Evolutionary conservation across 176 grass and related monocot genomes (phyloP).

Genomic region (Chrysopogon serrulatus): DNA sequence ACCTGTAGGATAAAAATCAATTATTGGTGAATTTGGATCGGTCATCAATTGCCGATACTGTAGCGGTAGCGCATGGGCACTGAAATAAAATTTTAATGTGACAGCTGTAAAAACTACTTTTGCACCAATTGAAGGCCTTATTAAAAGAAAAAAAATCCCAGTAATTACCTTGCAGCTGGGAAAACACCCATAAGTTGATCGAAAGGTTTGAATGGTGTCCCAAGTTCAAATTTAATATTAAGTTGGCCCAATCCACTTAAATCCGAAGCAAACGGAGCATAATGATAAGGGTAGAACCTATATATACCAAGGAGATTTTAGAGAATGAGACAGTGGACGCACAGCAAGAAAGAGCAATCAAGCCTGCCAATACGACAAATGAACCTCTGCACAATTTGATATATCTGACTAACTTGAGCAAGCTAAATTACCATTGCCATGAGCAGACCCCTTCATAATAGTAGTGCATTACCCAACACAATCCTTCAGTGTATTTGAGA

Average conservation of each 20-base stretch:
- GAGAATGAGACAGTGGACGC: background rate
- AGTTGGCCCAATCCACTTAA: conserved; percentile 63
- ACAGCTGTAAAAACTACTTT: conserved; percentile 16
- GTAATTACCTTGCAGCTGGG: conserved; percentile 87
- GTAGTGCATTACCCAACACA: conserved; percentile 99
- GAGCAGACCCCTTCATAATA: conserved; percentile 98
- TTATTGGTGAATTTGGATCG: conserved; percentile 76
- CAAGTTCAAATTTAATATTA: conserved; percentile 69
- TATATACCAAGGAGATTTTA: background rate
- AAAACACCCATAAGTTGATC: conserved; percentile 99
- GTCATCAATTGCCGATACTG: conserved; percentile 79
- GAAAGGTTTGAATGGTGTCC: conserved; percentile 92
- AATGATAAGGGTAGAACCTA: conserved; percentile 99
- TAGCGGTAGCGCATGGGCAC: conserved; percentile 84
- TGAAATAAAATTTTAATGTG: conserved; percentile 55
- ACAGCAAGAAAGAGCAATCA: background rate
- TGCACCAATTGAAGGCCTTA: conserved; percentile 1
- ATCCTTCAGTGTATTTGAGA: conserved; percentile 82
- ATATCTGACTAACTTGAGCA: conserved; percentile 2
- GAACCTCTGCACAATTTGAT: background rate
- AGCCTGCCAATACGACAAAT: background rate
- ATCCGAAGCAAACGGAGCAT: conserved; percentile 99
- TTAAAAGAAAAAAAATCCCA: background rate
- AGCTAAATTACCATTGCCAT: conserved; percentile 76
- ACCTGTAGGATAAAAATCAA: conserved; percentile 98